Evolutionary conservation across 345 rosid species (phyloP).

Genomic region (Syzygium oleosum): DNA sequence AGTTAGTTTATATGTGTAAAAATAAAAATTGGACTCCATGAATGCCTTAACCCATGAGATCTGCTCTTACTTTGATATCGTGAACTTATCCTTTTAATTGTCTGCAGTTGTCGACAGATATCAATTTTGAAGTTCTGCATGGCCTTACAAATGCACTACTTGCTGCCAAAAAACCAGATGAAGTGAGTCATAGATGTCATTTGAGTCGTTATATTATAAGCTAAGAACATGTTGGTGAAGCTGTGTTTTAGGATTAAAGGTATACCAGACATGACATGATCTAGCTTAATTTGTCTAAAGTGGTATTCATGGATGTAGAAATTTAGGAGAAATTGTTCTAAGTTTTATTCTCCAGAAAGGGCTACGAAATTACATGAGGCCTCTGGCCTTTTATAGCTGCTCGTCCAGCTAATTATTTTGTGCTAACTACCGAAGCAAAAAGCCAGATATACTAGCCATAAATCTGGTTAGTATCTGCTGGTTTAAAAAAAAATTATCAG

Average conservation of each 20-base stretch:
- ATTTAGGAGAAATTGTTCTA: no score
- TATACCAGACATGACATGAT: not conserved
- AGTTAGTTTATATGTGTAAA: not conserved
- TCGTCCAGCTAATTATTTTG: no score
- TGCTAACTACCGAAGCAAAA: no score
- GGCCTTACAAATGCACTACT: constrained; percentile 73
- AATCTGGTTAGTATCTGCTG: no score
- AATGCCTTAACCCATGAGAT: not conserved
- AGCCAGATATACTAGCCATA: no score
- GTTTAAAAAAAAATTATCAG: no score
- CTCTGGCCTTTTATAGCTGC: no score
- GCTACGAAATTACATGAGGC: no score
- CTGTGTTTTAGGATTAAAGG: not conserved
- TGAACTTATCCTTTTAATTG: not conserved
- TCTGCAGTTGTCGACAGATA: constrained; percentile 48
- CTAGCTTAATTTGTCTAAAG: not conserved
- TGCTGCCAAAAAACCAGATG: constrained; percentile 90
- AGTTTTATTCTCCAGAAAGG: no score
- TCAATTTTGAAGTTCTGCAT: constrained; percentile 72
- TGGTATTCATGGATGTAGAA: not conserved
- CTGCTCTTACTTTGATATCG: not conserved
- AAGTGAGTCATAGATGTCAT: constrained; percentile 33
- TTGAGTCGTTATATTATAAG: not conserved
- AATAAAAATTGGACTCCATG: not conserved
- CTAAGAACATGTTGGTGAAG: not conserved